phyloP scores from a whole-genome alignment of 805 yeast genomes.

The Cyberlindnera suaveolens region DNA sequence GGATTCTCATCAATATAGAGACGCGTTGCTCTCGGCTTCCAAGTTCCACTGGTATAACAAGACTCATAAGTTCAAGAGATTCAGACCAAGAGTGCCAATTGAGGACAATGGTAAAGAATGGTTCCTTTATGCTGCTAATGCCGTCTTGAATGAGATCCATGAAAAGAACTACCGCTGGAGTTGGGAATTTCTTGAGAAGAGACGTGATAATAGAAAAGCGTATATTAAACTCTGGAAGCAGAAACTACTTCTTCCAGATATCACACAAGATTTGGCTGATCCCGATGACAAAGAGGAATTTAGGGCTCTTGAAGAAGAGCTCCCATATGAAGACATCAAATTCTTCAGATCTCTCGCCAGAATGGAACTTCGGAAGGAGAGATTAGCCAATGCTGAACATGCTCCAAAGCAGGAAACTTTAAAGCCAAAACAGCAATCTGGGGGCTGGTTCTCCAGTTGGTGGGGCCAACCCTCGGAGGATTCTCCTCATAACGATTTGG shows the following conservation, averaged over 20 bases:
- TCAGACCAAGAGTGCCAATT: slow-evolving; percentile 51
- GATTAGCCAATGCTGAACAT: slow-evolving; percentile 20
- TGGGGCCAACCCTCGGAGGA: slow-evolving; percentile 25
- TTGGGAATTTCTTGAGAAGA: slow-evolving; percentile 72
- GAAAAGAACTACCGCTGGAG: slow-evolving; percentile 78
- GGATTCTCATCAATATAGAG: slow-evolving; percentile 80
- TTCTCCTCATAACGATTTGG: slow-evolving; percentile 31
- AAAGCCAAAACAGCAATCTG: slow-evolving; percentile 6
- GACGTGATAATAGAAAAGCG: slow-evolving; percentile 64
- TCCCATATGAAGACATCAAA: slow-evolving; percentile 73
- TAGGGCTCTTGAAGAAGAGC: slow-evolving; percentile 46
- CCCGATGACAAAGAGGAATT: slow-evolving; percentile 35
- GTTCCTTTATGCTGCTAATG: slow-evolving; percentile 76
- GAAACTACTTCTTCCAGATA: slow-evolving; percentile 35
- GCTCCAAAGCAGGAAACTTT: slow-evolving; percentile 7
- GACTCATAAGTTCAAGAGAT: slow-evolving; percentile 66
- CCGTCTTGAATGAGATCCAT: slow-evolving; percentile 73
- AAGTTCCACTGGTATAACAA: slow-evolving; percentile 71
- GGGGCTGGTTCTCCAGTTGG: slow-evolving; percentile 77
- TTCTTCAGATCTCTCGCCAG: slow-evolving; percentile 81
- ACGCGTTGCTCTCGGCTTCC: slow-evolving; percentile 74
- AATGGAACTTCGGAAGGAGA: slow-evolving; percentile 55
- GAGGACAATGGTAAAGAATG: slow-evolving; percentile 69
- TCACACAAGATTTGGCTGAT: slow-evolving; percentile 27
- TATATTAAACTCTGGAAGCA: slow-evolving; percentile 66